Base-by-base conservation (phyloP, 2,329 filamentous ascomycete genomes). In the Tolypocladium album region DNA sequence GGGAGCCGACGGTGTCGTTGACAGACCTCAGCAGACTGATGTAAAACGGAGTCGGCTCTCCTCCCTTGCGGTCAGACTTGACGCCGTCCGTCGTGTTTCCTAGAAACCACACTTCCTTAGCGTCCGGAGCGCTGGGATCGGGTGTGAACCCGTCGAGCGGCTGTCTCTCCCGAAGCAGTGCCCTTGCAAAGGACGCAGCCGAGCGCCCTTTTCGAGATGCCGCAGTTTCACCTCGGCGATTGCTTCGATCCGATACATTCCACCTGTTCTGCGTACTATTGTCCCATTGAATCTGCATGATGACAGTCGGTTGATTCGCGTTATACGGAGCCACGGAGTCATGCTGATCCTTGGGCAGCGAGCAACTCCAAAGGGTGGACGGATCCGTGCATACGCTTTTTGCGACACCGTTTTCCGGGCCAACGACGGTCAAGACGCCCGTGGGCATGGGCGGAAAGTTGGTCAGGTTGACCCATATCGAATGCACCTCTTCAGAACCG, bases 21-120 rank as follows among this genome's bases (percentile, higher is more conserved):
- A 72, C 63, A 0, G 81, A 78, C 4, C 76, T 72, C 13, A 92
- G 75, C 59, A 96, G 79, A 36, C 86, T 90, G 65, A 96, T 88
- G 71, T 88, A 96, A 73, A 97, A 96, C 0, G 93, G 92, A 0
- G 93, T 95, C 11, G 87, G 82, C 74, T 96, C 92, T 64, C 92
- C 92, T 1, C 87, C 86, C 71, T 93, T 96, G 4, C 86, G 75
- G 50, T 82, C 67, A 0, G 81, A 79, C 15, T 81, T 78, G 62
- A 90, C 85, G 0, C 82, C 81, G 67, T 97, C 93, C 0, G 92
- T 96, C 0, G 90, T 92, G 69, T 92, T 89, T 5, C 92, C 92
- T 9, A 97, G 73, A 68, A 97, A 96, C 63, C 77, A 82, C 73
- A 90, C 88, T 61, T 97, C 92, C 45, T 84, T 76, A 34, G 83